Evolutionary conservation across 2,329 filamentous ascomycete species (phyloP), one percentile per base, ranked within the genome.

Genomic region (Nannizziopsis arthrosporioides): DNA sequence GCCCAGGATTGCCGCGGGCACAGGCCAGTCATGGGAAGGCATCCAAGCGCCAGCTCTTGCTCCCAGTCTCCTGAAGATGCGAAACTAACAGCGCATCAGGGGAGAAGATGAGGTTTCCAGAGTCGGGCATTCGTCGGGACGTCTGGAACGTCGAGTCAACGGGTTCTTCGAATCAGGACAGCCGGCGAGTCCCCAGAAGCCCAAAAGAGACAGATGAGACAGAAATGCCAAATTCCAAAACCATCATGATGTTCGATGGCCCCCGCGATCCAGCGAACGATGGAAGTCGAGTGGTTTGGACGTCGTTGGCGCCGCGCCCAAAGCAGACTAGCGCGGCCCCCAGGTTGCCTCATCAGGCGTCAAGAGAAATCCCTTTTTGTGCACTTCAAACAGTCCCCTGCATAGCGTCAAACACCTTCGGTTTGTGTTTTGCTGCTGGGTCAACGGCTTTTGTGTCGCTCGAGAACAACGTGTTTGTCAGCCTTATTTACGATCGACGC

Each of bases 41-140:
- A 30, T 42, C 15, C 30, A 42, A 42, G 45, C 45, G 45, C 45
- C 45, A 12, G 34, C 11, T 15, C 34, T 15, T 36, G 4, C 7
- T 27, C 7, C 22, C 22, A 22, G 9, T 27, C 45, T 41, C 19
- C 34, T 15, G 44, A 37, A 38, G 31, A 47, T 47, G 38, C 45
- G 45, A 47, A 47, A 47, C 45, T 18, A 15, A 34, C 45, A 42
- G 37, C 45, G 45, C 45, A 39, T 48, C 45, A 47, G 36, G 40
- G 11, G 7, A 37, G 44, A 18, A 35, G 44, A 37, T 12, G 42
- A 14, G 22, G 22, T 27, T 27, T 27, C 22, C 22, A 27, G 7
- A 27, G 22, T 27, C 22, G 22, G 22, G 22, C 3, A 27, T 27
- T 27, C 7, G 22, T 27, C 22, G 22, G 22, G 17, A 18, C 34